These are phyloP conservation scores for Thraustotheca clavata DNA, from an alignment of 352 stramenopile species.

Conservation along the genomic window DNA sequence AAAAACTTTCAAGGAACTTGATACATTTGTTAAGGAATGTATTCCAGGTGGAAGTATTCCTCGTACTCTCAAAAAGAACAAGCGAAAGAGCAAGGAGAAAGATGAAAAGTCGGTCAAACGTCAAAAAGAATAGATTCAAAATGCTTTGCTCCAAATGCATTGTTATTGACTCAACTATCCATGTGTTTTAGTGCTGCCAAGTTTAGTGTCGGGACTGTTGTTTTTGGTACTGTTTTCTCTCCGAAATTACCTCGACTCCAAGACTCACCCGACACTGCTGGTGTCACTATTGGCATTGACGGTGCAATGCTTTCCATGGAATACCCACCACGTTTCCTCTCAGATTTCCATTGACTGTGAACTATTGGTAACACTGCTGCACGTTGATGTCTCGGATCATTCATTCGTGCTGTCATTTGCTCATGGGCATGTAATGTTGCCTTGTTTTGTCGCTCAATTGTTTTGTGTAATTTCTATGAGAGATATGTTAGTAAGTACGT, in stretches of 20 bases:
- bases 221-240: background rate
- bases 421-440: slow-evolving; percentile 2
- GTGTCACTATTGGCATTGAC: background rate
- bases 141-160: background rate
- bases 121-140: slow-evolving; percentile 9
- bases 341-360: slow-evolving; percentile 13
- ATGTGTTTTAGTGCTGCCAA: slow-evolving; percentile 1
- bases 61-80: slow-evolving; percentile 30
- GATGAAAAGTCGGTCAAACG: slow-evolving; percentile 20
- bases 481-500: background rate
- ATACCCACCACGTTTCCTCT: background rate
- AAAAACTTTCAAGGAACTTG: slow-evolving; percentile 81
- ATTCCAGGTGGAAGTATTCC: slow-evolving; percentile 60
- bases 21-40: slow-evolving; percentile 70
- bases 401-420: background rate
- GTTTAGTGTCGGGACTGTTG: slow-evolving; percentile 2
- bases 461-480: slow-evolving; percentile 7
- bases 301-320: background rate
- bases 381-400: background rate
- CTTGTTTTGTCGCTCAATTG: slow-evolving; percentile 19
- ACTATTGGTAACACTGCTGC: background rate
- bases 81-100: slow-evolving; percentile 22
- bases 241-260: background rate
- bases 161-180: too few species aligned
- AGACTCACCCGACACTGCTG: background rate